Evolutionary conservation across 176 grass and related monocot species (phyloP), one percentile per base, ranked within the genome.

Genomic region (Avena atlantica): DNA sequence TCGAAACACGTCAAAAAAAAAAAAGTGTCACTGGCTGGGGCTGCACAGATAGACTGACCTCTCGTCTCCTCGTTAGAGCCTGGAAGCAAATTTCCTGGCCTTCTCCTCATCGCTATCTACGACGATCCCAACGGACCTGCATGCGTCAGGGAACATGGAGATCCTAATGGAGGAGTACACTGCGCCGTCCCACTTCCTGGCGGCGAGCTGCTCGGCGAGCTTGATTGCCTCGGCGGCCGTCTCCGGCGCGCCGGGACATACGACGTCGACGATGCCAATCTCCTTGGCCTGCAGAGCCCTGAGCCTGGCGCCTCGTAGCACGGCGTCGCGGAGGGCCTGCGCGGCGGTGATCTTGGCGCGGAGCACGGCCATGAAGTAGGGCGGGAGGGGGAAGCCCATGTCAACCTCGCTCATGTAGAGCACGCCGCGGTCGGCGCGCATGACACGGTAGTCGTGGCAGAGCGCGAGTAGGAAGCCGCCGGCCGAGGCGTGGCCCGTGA

Each of bases 351-450:
- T 94, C 92, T 98, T 98, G 20, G 88, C 82, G 74, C 87, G 84
- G 81, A 98, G 76, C 42, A 92, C 0, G 58, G 90, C 44, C 44
- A 86, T 48, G 84, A 98, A 86, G 84, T 92, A 95, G 62, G 92
- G 81, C 69, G 89, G 73, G 75, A 98, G 83, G n/a, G 88, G 85
- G 48, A 93, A 65, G 56, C 96, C 93, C 81, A 94, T 92, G 31
- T 34, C 31, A 0, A 34, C 31, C 31, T 34, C 31, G 31, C 31
- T 34, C 31, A 34, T 34, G 31, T 98, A 98, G 45, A 98, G 72
- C 84, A 98, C 87, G 44, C 93, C 95, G 48, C 93, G 89, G 76
- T 98, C 95, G 16, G 86, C 91, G 73, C 91, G 88, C 95, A 98
- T 98, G 74, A 92, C 0, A 37, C 91, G 76, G 83, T 92, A 98